These are phyloP conservation scores for Diplodia sapinea DNA, from an alignment of 2,329 filamentous ascomycete genomes.

Conservation along the genomic window DNA sequence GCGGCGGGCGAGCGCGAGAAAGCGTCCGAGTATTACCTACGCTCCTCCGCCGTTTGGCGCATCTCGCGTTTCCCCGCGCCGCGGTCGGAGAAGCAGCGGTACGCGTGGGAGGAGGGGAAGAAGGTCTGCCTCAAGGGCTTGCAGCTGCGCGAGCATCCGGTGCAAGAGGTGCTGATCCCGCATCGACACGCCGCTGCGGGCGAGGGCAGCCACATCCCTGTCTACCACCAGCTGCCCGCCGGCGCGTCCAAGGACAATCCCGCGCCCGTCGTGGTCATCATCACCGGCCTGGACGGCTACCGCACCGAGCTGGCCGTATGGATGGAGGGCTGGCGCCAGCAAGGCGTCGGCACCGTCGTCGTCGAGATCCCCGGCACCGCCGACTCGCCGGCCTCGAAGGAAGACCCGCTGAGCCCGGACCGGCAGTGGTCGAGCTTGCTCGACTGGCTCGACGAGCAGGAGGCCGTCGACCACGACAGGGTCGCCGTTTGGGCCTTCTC, in stretches of 20 bases:
- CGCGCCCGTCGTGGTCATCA: slow-evolving; percentile 60
- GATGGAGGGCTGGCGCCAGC: slow-evolving; percentile 57
- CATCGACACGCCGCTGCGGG: slow-evolving; percentile 57
- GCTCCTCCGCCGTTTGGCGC: slow-evolving; percentile 73
- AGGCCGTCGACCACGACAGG: slow-evolving; percentile 55
- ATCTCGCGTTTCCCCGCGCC: slow-evolving; percentile 72
- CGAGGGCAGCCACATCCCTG: slow-evolving; percentile 65
- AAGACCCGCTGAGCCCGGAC: slow-evolving; percentile 58
- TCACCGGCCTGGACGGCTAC: slow-evolving; percentile 66
- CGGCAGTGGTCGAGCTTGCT: slow-evolving; percentile 61
- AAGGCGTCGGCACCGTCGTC: slow-evolving; percentile 57
- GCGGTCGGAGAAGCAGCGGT: slow-evolving; percentile 58
- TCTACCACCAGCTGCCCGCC: slow-evolving; percentile 68
- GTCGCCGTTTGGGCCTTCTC: slow-evolving; percentile 63
- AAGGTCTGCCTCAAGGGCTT: slow-evolving; percentile 64
- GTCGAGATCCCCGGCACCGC: slow-evolving; percentile 65
- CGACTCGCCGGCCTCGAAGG: slow-evolving; percentile 58
- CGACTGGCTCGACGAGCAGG: slow-evolving; percentile 59
- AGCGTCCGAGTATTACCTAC: slow-evolving; percentile 67
- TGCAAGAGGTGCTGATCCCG: slow-evolving; percentile 67
- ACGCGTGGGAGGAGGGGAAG: slow-evolving; percentile 71
- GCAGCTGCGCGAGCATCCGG: slow-evolving; percentile 55
- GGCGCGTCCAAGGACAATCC: slow-evolving; percentile 51
- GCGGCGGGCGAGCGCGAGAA: slow-evolving; percentile 56
- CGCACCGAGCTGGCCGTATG: slow-evolving; percentile 61